These are phyloP conservation scores for Rhodotorula babjevae DNA, from an alignment of 768 basidiomycete species.

Conservation along the genomic window DNA sequence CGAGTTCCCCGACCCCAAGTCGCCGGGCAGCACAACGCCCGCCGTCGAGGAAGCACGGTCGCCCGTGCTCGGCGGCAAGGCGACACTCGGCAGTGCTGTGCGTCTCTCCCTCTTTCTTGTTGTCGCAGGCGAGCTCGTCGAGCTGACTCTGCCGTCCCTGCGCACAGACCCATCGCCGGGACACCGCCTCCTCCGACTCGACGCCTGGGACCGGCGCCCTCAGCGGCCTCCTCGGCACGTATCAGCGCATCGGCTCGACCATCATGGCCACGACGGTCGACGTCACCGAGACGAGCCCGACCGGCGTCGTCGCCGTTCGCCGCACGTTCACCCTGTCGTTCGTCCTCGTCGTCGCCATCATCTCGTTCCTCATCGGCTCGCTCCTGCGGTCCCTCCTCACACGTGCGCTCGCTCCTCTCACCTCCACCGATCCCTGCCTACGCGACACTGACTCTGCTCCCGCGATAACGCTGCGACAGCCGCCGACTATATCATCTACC, in stretches of 20 bases:
- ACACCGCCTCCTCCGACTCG: conserved; percentile 9
- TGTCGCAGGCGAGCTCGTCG: background rate
- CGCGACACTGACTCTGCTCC: background rate
- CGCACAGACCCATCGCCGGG: conserved; percentile 10
- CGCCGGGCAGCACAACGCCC: conserved; percentile 27
- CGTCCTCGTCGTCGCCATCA: conserved; percentile 70
- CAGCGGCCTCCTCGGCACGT: conserved; percentile 31
- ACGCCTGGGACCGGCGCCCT: conserved; percentile 1
- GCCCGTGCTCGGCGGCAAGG: conserved; percentile 1
- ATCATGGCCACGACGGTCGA: conserved; percentile 18
- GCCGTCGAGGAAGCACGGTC: conserved; percentile 1
- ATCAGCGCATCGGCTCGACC: conserved; percentile 31
- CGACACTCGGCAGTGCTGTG: background rate
- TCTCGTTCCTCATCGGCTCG: conserved; percentile 87
- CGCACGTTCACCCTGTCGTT: conserved; percentile 54
- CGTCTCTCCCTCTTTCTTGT: background rate
- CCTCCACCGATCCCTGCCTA: background rate
- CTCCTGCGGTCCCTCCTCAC: conserved; percentile 79
- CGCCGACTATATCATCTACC: conserved; percentile 39
- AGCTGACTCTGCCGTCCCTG: too few species aligned
- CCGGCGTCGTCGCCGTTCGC: conserved; percentile 12
- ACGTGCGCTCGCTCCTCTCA: conserved; percentile 85
- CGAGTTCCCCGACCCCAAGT: conserved; percentile 38
- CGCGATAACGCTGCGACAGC: background rate
- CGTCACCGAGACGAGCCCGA: conserved; percentile 19